Conservation (phyloP, 768 basidiomycete genomes). For the Phaffia australis region DNA sequence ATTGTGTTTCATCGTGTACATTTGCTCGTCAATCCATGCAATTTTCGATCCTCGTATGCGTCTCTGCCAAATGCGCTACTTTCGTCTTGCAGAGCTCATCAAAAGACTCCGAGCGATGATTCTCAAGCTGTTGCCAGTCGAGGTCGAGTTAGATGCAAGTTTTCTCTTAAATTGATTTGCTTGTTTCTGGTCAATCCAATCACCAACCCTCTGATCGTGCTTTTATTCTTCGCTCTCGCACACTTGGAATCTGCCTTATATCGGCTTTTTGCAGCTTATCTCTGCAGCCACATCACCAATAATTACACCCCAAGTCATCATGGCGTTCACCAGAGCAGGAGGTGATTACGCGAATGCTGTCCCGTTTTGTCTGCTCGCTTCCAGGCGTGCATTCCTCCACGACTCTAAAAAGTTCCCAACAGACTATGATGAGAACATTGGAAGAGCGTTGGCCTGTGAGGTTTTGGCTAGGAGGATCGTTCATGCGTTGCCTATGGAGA, state of each 20-base stretch:
- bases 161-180: background rate
- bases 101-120: conserved; percentile 68
- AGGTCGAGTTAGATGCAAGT: conserved; percentile 50
- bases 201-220: background rate
- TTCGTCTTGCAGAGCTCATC: conserved; percentile 53
- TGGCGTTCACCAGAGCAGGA: conserved; percentile 63
- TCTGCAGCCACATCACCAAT: conserved; percentile 68
- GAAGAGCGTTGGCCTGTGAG: conserved; percentile 68
- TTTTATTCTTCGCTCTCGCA: too few relatives aligned
- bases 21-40: background rate
- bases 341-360: conserved; percentile 83
- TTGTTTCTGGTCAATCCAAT: too few relatives aligned
- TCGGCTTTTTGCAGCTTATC: conserved; percentile 40
- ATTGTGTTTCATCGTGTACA: conserved; percentile 8
- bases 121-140: conserved; percentile 61
- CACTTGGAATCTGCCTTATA: background rate
- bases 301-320: conserved; percentile 64
- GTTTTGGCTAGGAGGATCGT: conserved; percentile 69
- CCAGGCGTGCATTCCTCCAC: conserved; percentile 10
- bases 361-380: conserved; percentile 37
- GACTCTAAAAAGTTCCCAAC: conserved; percentile 42
- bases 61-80: background rate
- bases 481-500: conserved; percentile 56
- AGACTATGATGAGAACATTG: conserved; percentile 73
- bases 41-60: background rate